These are phyloP conservation scores for Ogataea paraovalis DNA, from an alignment of 805 yeast species.

Conservation along the genomic window DNA sequence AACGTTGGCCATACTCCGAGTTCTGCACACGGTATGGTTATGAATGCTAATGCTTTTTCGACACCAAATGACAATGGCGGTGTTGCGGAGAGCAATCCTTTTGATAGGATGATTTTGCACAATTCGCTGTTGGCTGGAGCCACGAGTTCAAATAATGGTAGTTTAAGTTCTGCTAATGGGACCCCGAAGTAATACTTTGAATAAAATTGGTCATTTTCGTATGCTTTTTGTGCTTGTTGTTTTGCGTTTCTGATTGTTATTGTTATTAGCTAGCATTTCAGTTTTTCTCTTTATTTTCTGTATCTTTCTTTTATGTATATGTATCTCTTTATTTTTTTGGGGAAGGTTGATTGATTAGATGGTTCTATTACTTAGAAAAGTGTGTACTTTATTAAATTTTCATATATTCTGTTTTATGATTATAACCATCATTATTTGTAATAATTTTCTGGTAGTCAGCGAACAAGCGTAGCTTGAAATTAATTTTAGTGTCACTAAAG, in stretches of 20 bases:
- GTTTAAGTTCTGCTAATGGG: not conserved
- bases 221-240: not conserved
- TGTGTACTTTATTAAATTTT: not conserved
- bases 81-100: constrained; percentile 20
- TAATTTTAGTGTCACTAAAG: too few relatives aligned
- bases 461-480: too few relatives aligned
- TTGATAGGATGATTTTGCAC: constrained; percentile 18
- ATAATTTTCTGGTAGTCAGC: too few relatives aligned
- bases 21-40: not conserved
- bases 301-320: not conserved
- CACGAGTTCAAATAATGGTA: not conserved
- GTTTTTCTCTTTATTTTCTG: not conserved
- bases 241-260: not conserved
- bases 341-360: not conserved
- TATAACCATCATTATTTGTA: too few relatives aligned
- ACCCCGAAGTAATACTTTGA: not conserved
- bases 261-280: not conserved
- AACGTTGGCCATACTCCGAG: not conserved
- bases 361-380: not conserved
- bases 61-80: not conserved
- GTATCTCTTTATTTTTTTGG: not conserved
- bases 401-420: too few relatives aligned
- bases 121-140: not conserved
- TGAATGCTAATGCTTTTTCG: not conserved
- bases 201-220: not conserved